Conservation (phyloP, 202 grass and related monocot genomes). For the Alloteropsis angusta region DNA sequence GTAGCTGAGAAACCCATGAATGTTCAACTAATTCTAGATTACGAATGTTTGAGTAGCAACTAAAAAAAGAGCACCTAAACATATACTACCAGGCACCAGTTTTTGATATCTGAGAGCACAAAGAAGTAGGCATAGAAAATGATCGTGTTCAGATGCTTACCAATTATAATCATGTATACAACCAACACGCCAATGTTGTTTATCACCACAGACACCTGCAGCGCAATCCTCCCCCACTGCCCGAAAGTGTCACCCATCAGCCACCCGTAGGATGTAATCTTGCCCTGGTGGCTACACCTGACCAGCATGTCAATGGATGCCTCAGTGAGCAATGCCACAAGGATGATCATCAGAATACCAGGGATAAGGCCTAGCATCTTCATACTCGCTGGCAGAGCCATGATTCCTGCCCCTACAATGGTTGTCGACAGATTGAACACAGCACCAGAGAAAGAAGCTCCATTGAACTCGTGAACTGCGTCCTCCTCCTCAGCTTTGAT, state of each 20-base stretch:
- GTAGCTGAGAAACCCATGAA: background rate
- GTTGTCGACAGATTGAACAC: conserved; percentile 91
- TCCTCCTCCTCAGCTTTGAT: conserved; percentile 41
- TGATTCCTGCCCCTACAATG: conserved; percentile 89
- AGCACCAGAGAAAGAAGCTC: conserved; percentile 80
- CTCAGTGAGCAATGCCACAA: conserved; percentile 76
- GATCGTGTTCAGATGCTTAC: conserved; percentile 25
- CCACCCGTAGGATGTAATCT: conserved; percentile 67
- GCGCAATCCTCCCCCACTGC: conserved; percentile 45
- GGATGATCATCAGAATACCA: conserved; percentile 67
- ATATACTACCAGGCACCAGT: background rate
- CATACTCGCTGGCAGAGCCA: conserved; percentile 83
- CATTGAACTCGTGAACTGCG: conserved; percentile 41
- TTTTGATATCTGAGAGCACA: background rate
- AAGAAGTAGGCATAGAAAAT: conserved; percentile 3
- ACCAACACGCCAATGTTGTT: conserved; percentile 71
- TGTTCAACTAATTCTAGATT: background rate
- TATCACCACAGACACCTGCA: conserved; percentile 70
- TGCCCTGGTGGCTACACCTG: conserved; percentile 56
- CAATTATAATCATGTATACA: conserved; percentile 98
- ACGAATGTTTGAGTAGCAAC: background rate
- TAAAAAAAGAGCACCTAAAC: background rate
- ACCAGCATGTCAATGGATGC: conserved; percentile 78
- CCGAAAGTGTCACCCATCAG: conserved; percentile 74
- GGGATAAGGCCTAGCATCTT: conserved; percentile 88